Conservation (phyloP, 441 rosid species). For the Populus hybrid region DNA sequence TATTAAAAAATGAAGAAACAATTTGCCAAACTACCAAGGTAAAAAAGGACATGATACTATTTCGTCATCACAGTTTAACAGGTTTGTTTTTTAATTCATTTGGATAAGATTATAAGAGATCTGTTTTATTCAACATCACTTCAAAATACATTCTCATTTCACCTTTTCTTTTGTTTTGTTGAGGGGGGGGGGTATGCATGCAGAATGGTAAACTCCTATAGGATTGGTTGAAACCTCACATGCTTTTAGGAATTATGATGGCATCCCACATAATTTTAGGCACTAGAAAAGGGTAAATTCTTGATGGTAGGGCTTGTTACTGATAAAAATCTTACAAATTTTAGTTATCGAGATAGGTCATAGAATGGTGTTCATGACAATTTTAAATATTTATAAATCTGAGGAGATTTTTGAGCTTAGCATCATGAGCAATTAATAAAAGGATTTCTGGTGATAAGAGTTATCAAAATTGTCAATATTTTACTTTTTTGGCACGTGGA, state of each 20-base stretch:
- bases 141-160: too few relatives aligned
- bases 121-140: background rate
- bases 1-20: background rate
- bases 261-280: background rate
- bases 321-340: background rate
- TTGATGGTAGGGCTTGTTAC: background rate
- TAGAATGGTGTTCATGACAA: background rate
- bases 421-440: background rate
- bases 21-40: background rate
- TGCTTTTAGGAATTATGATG: background rate
- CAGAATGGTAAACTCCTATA: background rate
- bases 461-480: background rate
- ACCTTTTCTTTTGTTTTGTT: background rate
- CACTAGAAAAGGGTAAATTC: background rate
- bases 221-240: background rate
- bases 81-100: background rate
- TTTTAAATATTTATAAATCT: background rate
- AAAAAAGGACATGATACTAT: background rate
- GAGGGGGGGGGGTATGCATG: background rate
- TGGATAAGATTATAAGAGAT: background rate
- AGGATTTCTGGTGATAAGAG: background rate
- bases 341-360: background rate
- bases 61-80: background rate
- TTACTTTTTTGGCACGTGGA: background rate
- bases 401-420: background rate